A percentile compares a stretch with the other conserved stretches of the same genome.
These are phyloP conservation scores for Mycena sp. DNA, from an alignment of 1,284 basidiomycete species.

Conservation along the genomic window DNA sequence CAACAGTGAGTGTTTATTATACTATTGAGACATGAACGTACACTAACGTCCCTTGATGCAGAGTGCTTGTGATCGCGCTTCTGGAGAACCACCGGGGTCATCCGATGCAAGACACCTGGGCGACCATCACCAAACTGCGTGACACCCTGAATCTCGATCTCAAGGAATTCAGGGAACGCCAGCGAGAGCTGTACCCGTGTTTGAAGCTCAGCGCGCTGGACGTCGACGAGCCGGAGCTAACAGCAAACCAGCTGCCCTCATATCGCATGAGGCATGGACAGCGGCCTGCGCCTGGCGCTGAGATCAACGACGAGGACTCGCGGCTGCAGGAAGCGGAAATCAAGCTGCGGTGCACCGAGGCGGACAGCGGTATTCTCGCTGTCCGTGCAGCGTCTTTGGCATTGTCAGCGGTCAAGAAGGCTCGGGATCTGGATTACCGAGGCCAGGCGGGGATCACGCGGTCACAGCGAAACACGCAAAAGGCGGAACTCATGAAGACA, in stretches of 20 bases:
- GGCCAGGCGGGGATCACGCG: neutral
- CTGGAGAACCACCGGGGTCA: neutral
- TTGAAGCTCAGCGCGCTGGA: conserved; percentile 7
- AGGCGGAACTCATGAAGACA: neutral
- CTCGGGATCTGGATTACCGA: neutral
- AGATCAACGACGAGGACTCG: neutral
- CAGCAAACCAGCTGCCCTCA: conserved; percentile 1
- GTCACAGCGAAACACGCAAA: conserved; percentile 2
- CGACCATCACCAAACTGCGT: neutral
- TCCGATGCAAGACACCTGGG: neutral
- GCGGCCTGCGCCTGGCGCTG: too few species aligned
- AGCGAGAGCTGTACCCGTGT: neutral
- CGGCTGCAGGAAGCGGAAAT: neutral
- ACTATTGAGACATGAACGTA: too few species aligned
- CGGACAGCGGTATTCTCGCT: neutral
- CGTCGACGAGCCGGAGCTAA: conserved; percentile 7
- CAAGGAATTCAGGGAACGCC: neutral
- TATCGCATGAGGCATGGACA: conserved; percentile 1
- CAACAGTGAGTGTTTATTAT: too few species aligned
- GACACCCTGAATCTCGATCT: neutral
- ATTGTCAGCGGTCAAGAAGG: conserved; percentile 1
- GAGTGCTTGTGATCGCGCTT: neutral
- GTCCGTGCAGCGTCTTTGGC: neutral
- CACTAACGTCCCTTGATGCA: neutral
- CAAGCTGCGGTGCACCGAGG: conserved; percentile 1